These are phyloP conservation scores for Grammothele lineata DNA, from an alignment of 768 basidiomycete species.

Conservation along the genomic window DNA sequence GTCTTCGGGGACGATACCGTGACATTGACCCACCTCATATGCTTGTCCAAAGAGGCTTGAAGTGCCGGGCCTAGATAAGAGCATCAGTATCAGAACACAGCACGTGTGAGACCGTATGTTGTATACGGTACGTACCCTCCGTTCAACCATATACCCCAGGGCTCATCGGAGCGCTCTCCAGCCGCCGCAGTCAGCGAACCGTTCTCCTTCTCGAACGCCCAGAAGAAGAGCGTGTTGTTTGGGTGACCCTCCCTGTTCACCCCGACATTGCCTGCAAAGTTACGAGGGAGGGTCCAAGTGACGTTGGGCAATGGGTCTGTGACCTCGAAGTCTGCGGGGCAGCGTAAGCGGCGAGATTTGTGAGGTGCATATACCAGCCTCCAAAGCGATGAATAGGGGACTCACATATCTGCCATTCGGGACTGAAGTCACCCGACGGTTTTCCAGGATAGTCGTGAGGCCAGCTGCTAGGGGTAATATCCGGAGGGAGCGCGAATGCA, in stretches of 20 bases:
- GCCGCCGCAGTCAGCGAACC: constrained; percentile 32
- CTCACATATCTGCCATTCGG: constrained; percentile 32
- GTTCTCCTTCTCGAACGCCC: constrained; percentile 33
- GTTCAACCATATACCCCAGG: constrained; percentile 37
- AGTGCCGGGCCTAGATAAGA: constrained; percentile 49
- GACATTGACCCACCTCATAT: constrained; percentile 40
- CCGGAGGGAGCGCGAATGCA: too few relatives aligned
- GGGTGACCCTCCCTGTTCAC: constrained; percentile 29
- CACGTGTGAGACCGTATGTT: background rate
- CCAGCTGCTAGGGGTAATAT: constrained; percentile 20
- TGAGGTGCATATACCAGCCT: too few relatives aligned
- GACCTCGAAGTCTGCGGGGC: constrained; percentile 33
- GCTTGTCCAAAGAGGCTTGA: constrained; percentile 64
- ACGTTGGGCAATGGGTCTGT: constrained; percentile 30
- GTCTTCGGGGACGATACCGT: background rate
- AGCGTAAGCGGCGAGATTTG: too few relatives aligned
- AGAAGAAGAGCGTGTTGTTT: constrained; percentile 37
- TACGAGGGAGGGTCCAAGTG: constrained; percentile 27
- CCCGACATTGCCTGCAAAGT: constrained; percentile 33
- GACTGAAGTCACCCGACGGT: constrained; percentile 29
- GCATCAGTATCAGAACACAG: background rate
- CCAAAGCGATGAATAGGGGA: background rate
- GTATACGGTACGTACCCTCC: constrained; percentile 33
- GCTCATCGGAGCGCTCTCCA: constrained; percentile 20
- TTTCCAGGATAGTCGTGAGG: constrained; percentile 41